Evolutionary conservation across 306 rosid species (phyloP), one percentile per base, ranked within the genome.

Genomic region (Hippophae tibetana): DNA sequence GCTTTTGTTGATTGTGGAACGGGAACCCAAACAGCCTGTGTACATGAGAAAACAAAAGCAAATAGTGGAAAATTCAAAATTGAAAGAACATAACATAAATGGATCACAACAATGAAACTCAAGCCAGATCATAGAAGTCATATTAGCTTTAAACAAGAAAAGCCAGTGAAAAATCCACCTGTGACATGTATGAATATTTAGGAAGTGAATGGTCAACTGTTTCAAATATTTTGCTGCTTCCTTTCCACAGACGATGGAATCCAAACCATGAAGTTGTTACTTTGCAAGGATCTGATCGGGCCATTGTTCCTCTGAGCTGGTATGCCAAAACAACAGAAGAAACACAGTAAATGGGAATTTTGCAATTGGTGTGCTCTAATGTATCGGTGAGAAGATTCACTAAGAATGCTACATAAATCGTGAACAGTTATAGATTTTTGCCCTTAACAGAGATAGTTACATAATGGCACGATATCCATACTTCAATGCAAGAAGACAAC

Each of bases 261-360:
- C 95, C 98, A 78, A 87, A 81, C 98, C 96, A 92, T 49, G 82
- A 74, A 74, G 96, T 85, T 54, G 89, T 81, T 54, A 92, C 89
- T 73, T 62, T 73, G 79, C 98, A 92, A 53, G 75, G 59, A 76
- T 85, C 62, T 78, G 82, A 95, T 54, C 65, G 82, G 42, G 94
- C 95, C 62, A 67, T 76, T 64, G 89, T 66, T 67, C 72, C 74
- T 25, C 84, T 68, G 66, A 64, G 38, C 62, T 61, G 68, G 69
- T 87, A 85, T 57, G 98, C 95, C 98, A 87, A 69, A 47, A 65
- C 52, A 72, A 61, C 58, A 62, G 55, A 26, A 75, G 47, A 43
- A 8, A 56, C 40, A 48, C 51, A 42, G 40, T 51, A 47, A 61
- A 48, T 43, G 40, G 68, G 55, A 12, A 43, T 69, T 57, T 58